Base-by-base conservation (phyloP, 306 rosid species). In the Glycyrrhiza uralensis region DNA sequence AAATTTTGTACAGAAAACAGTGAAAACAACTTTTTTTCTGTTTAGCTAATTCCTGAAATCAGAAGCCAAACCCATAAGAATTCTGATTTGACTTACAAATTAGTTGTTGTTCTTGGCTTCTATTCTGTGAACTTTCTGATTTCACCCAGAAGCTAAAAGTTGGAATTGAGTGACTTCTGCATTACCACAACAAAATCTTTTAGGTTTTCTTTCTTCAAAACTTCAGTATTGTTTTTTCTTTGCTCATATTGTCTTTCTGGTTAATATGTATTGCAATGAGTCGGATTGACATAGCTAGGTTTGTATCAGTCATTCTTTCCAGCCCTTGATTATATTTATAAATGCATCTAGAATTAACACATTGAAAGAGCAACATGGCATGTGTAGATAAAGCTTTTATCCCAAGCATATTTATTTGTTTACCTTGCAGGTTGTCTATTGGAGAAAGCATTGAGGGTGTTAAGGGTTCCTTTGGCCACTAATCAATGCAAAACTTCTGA, bases 371-470 rank as follows among this genome's bases (percentile, higher is more conserved):
- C 41, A 30, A 39, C 44, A 33, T 69, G 45, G 15, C 46, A 52
- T 17, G 56, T 42, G 9, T 63, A 57, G 49, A 57, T 18, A 69
- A 58, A 26, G 28, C 65, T 58, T 70, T 38, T 61, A 20, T 62
- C 60, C 63, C 71, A 38, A 74, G n/a, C 47, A 58, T 14, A 32
- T 24, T 15, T 63, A 3, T 54, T 17, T 33, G 9, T 74, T 74
- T 71, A 66, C 23, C 29, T 84, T 78, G 89, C 87, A 93, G 98
- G 82, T 55, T 85, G 63, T 93, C 97, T 38, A 10, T 84, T 78
- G 98, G 97, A 42, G 98, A 90, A 88, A 93, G 87, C 82, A 72
- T 93, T 12, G 93, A 85, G 77, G 96, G 86, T 78, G 82, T 93
- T 44, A 93, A 79, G 84, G 96, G 96, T 74, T 66, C 93, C 26